Evolutionary conservation across 176 grass and related monocot species (phyloP), one percentile per base, ranked within the genome.

Genomic region (Carex myosuroides): DNA sequence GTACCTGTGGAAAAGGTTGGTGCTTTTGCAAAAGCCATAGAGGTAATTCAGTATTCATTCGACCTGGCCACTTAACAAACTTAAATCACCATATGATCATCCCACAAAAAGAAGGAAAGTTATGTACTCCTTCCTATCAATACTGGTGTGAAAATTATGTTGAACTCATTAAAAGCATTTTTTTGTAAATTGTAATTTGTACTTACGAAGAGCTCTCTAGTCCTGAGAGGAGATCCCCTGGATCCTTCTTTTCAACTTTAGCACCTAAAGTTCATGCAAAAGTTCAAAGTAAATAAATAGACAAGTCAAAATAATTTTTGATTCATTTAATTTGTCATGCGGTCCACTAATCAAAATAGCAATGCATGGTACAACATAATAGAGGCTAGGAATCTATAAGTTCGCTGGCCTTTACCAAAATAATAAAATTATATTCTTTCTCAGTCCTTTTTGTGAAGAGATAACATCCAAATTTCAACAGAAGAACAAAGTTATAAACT

Each of bases 181-280:
- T 10, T 33, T 32, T 66, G 61, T 30, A 64, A 85, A 18, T 63
- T 41, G n/a, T 17, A 60, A 54, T 79, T 44, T 88, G 77, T 90
- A 89, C 97, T 70, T 96, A 99, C 97, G 97, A 92, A 64, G 97
- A 94, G 66, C 78, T 92, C 83, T 99, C 97, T 21, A 89, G 83
- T 83, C 89, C 93, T 3, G 87, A 71, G 8, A 91, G 87, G 17
- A 90, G 64, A 85, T 91, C 90, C 29, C 84, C 90, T 32, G 87
- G 75, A 65, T 96, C 97, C 72, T 96, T 92, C 87, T 94, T 96
- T 87, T 95, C 97, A 80, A 64, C 41, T 35, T 84, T 92, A 76
- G 85, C 90, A 70, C 90, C 97, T 99, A 70, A 64, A 86, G 48
- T 52, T 69, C 16, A 83, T 67, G 13, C 35, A 81, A 52, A 81